Base-by-base conservation (phyloP, 495 filamentous ascomycete genomes). In the Cercophora scortea region DNA sequence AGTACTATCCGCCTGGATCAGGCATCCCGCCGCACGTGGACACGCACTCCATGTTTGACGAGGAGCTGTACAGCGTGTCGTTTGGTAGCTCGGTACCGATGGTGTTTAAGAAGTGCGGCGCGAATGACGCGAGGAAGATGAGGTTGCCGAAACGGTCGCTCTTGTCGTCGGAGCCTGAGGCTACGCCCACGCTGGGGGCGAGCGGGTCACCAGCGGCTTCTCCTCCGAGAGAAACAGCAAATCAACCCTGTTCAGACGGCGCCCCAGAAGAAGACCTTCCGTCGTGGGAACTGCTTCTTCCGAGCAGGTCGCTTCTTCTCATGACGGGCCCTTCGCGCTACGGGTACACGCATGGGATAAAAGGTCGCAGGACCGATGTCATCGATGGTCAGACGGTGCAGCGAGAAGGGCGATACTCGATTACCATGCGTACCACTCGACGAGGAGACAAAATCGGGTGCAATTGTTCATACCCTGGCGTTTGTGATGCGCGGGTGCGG, bases 1-100 rank as follows among this genome's bases (percentile, higher is more conserved):
- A 67, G 45, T 67, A 67, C 51, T 67, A 67, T 52, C 64, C 64
- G 5, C 62, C 64, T 10, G 64, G 64, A 42, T 57, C 55, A 34
- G 64, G 64, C n/a, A 67, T 67, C 48, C 64, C 64, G 13, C 64
- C 64, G 17, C 64, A 67, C 45, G 64, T 67, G 25, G 64, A 67
- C 50, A 67, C 64, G 5, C 64, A 67, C 49, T 65, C 61, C 42
- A 56, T 63, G 57, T 67, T 67, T 25, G 56, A n/a, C 42, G 64
- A 67, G 50, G 57, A 62, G 25, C 52, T 67, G 34, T 67, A 67
- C 47, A 59, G 55, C 32, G 48, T 67, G 39, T 63, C 60, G 0
- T 65, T 57, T 42, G 64, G 64, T 13, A 60, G 60, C 32, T 56
- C 45, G 13, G 64, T 67, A 41, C 47, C 62, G 13, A 67, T 67